Evolutionary conservation across 805 yeast genomes (phyloP).

Genomic region (Priceomyces medius): DNA sequence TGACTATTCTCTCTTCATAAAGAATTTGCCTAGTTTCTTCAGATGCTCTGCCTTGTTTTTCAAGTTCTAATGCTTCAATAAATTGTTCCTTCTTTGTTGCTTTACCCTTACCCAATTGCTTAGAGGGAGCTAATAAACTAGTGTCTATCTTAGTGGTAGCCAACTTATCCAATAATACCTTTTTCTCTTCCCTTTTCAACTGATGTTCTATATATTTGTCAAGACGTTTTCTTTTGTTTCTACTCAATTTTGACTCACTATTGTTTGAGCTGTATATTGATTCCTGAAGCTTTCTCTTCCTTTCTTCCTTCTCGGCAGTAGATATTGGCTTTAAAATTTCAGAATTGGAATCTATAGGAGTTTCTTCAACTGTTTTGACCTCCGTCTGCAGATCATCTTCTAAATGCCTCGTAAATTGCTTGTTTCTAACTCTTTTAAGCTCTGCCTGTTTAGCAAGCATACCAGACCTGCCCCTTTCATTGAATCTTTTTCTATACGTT

Average conservation of each 20-base stretch:
- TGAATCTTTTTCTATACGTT: constrained; percentile 74
- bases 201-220: constrained; percentile 94
- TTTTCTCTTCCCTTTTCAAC: constrained; percentile 82
- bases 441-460: constrained; percentile 77
- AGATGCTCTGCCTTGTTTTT: constrained; percentile 67
- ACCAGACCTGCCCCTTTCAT: constrained; percentile 83
- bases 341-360: constrained; percentile 52
- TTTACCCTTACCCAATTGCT: constrained; percentile 71
- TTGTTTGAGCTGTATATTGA: constrained; percentile 53
- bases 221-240: constrained; percentile 70
- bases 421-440: constrained; percentile 64
- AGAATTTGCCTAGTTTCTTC: constrained; percentile 60
- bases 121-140: constrained; percentile 64
- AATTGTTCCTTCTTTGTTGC: constrained; percentile 68
- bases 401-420: constrained; percentile 56
- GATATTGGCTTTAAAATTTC: constrained; percentile 63
- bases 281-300: constrained; percentile 64
- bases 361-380: constrained; percentile 11
- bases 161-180: constrained; percentile 69
- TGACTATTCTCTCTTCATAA: constrained; percentile 66
- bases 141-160: constrained; percentile 71
- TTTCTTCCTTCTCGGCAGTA: constrained; percentile 57
- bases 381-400: constrained; percentile 35
- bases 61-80: constrained; percentile 72
- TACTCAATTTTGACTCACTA: constrained; percentile 65